Percentiles rank a stretch among this genome's conserved stretches.
Evolutionary conservation across 257 asterid species (phyloP).

Genomic region (Nicotiana knightiana): DNA sequence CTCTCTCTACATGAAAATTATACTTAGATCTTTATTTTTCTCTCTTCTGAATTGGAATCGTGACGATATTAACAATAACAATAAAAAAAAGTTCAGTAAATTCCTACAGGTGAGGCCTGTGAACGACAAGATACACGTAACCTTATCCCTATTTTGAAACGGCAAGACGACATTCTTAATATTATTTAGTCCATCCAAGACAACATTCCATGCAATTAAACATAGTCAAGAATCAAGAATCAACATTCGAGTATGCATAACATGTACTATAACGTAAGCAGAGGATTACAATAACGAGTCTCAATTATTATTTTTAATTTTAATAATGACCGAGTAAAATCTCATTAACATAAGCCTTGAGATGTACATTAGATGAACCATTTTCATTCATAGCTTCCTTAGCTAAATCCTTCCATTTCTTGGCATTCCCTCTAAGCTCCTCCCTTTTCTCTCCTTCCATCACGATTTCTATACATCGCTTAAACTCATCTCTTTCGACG

Average conservation of each 20-base stretch:
- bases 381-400: constrained; percentile 29
- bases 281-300: neutral
- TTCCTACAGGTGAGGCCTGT: fast-evolving
- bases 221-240: too few species aligned
- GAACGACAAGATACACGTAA: fast-evolving
- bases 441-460: constrained; percentile 26
- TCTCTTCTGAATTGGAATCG: too few species aligned
- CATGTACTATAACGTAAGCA: neutral
- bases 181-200: too few species aligned
- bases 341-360: constrained; percentile 25
- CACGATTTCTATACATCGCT: constrained; percentile 26
- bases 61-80: too few species aligned
- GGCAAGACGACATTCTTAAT: too few species aligned
- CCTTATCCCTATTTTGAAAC: too few species aligned
- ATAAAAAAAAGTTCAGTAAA: too few species aligned
- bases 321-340: neutral
- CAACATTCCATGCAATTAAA: too few species aligned
- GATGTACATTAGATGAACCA: constrained; percentile 33
- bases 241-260: neutral
- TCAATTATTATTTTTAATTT: neutral
- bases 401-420: constrained; percentile 40
- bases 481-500: constrained; percentile 27
- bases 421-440: constrained; percentile 27
- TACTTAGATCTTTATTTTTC: too few species aligned
- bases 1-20: too few species aligned